These are phyloP conservation scores for Neoarthrinium moseri DNA, from an alignment of 2,329 filamentous ascomycete genomes.

Conservation along the genomic window DNA sequence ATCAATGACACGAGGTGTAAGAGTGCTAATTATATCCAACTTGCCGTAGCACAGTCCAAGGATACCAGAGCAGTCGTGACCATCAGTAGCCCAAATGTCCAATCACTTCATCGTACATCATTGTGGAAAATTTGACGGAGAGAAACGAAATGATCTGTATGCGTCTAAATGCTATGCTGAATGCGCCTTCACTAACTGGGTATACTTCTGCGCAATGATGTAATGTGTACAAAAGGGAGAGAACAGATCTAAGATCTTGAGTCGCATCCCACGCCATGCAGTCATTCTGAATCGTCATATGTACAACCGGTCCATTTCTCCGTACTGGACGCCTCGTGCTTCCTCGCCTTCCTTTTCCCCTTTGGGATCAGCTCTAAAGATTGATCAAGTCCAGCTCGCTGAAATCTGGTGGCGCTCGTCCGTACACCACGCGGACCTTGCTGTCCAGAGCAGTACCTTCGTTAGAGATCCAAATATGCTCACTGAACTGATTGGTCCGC, in stretches of 20 bases:
- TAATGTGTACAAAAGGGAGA: neutral
- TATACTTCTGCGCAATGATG: neutral
- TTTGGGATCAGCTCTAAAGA: conserved; percentile 45
- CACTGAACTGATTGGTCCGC: conserved; percentile 72
- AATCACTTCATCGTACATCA: too few species aligned
- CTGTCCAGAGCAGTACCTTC: conserved; percentile 86
- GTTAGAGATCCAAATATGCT: conserved; percentile 90
- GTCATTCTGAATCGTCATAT: neutral
- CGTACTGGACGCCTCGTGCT: neutral
- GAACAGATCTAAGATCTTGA: neutral
- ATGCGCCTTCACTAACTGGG: neutral
- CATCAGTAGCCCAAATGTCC: too few species aligned
- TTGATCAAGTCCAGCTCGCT: conserved; percentile 85
- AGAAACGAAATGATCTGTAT: neutral
- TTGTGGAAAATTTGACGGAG: too few species aligned
- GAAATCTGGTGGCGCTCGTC: conserved; percentile 83
- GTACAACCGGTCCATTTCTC: neutral
- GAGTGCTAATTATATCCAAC: too few species aligned
- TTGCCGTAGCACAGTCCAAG: too few species aligned
- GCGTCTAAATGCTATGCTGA: neutral
- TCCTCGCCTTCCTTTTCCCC: neutral
- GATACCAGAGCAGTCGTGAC: too few species aligned
- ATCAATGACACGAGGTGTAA: too few species aligned
- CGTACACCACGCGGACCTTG: conserved; percentile 79
- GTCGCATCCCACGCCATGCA: neutral